A percentile compares a stretch with the other conserved stretches of the same genome.
These are phyloP conservation scores for Geopyxis carbonaria DNA, from an alignment of 495 filamentous ascomycete genomes.

Conservation along the genomic window DNA sequence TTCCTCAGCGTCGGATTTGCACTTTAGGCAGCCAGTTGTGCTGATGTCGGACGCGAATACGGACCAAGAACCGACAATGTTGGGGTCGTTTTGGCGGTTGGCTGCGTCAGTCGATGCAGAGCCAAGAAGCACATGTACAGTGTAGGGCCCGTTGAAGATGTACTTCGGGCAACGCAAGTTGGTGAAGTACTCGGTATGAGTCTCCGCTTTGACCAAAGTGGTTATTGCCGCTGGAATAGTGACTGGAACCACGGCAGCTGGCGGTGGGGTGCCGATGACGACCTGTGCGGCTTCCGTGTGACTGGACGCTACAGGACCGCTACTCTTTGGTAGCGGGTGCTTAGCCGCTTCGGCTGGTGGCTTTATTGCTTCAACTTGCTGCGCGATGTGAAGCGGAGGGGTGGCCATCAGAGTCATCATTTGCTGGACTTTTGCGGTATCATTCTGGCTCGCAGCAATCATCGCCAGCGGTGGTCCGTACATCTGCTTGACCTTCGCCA, in stretches of 20 bases:
- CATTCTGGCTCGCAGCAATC: not conserved
- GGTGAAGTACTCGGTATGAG: conserved; percentile 20
- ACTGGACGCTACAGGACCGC: too few species aligned
- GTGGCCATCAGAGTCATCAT: conserved; percentile 8
- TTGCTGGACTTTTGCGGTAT: conserved; percentile 9
- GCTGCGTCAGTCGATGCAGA: conserved; percentile 8
- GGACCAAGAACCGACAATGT: conserved; percentile 22
- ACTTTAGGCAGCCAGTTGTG: conserved; percentile 21
- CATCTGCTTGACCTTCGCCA: not conserved
- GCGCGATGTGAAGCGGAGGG: too few species aligned
- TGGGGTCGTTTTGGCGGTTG: conserved; percentile 8
- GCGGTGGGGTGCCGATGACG: not conserved
- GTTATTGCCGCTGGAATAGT: too few species aligned
- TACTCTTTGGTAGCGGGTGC: too few species aligned
- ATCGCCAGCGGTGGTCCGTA: conserved; percentile 9
- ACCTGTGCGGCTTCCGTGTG: too few species aligned
- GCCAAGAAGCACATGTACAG: conserved; percentile 25
- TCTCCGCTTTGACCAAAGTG: too few species aligned
- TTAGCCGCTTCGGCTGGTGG: too few species aligned
- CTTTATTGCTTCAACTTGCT: too few species aligned
- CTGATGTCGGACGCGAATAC: conserved; percentile 16
- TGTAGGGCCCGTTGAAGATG: conserved; percentile 20
- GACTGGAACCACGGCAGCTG: not conserved
- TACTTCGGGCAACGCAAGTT: conserved; percentile 24
- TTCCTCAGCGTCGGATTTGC: not conserved